These are phyloP conservation scores for Brassica incana DNA, from an alignment of 345 rosid genomes.

Conservation along the genomic window DNA sequence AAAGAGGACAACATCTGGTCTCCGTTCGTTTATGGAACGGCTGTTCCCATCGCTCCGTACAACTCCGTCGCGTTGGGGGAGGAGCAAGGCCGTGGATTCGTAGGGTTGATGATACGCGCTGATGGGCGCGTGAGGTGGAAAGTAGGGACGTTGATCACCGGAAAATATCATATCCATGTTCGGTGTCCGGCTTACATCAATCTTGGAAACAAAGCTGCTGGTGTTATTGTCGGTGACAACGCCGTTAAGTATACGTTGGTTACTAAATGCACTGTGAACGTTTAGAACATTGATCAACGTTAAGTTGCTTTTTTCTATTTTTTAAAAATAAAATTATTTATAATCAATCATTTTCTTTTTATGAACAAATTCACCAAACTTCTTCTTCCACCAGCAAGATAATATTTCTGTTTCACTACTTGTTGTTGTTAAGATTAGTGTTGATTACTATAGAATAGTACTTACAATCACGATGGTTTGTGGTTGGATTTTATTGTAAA, in stretches of 20 bases:
- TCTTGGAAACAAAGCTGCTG: conserved; percentile 52
- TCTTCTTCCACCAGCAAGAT: conserved; percentile 14
- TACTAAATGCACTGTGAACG: conserved; percentile 62
- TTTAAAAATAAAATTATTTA: not conserved
- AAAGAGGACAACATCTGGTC: conserved; percentile 79
- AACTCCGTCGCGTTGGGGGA: conserved; percentile 49
- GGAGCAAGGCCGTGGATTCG: conserved; percentile 56
- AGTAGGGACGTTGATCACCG: conserved; percentile 62
- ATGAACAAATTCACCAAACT: conserved; percentile 16
- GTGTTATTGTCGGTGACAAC: conserved; percentile 61
- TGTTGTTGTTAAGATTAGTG: conserved; percentile 20
- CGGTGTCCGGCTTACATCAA: conserved; percentile 60
- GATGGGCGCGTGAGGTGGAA: conserved; percentile 92
- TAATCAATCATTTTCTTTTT: not conserved
- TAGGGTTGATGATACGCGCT: conserved; percentile 54
- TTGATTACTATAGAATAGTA: conserved; percentile 30
- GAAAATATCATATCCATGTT: conserved; percentile 62
- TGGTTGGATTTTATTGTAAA: conserved; percentile 30
- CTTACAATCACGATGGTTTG: conserved; percentile 17
- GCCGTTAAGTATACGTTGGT: conserved; percentile 71
- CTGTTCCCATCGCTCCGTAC: conserved; percentile 79
- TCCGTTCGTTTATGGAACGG: conserved; percentile 61
- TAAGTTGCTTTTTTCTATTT: not conserved
- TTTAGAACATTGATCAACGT: conserved; percentile 45
- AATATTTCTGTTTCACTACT: conserved; percentile 6